Evolutionary conservation across 2,329 filamentous ascomycete genomes (phyloP), one percentile per base, ranked within the genome.

Genomic region (Pseudogymnoascus sp.): DNA sequence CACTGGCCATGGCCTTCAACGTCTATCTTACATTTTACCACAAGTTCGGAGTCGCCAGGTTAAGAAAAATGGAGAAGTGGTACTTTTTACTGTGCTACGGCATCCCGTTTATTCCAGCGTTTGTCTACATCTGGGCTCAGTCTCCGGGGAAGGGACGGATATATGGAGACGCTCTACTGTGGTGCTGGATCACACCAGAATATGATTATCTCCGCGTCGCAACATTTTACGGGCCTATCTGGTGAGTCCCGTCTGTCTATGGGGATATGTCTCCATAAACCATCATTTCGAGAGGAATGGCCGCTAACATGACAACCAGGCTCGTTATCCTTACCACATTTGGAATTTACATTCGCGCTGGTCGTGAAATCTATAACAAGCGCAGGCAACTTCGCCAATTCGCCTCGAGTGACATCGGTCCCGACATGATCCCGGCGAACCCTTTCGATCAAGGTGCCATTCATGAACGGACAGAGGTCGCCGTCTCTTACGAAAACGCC

Each of bases 1-100:
- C 87, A 1, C 78, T 92, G 62, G 85, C 87, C 60, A 94, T 95
- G 90, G 89, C 90, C 1, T 79, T 86, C 66, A 95, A 94, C 70
- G 90, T 94, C 59, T 90, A 90, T 71, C 74, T 93, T 12, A 91
- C 89, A 0, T 91, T 94, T 69, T 91, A 91, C 72, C 79, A 78
- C 68, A 88, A 88, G 64, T 92, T 86, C 66, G 83, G 88, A 62
- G 82, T 85, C 1, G 74, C 78, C 3, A 79, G 81, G 59, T 75
- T 94, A 12, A 83, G 83, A 9, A 78, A 74, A 47, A 79, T 93
- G 70, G 90, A 94, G 70, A 81, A 86, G 50, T 85, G 81, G 62
- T 94, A 94, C 65, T 70, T 90, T 1, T 32, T 86, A 1, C 70
- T 78, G 61, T 91, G 88, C 70, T 94, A 94, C 64, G 89, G 89